These are phyloP conservation scores for Pelargonium myrrhifolium DNA, from an alignment of 441 rosid species.

Conservation along the genomic window DNA sequence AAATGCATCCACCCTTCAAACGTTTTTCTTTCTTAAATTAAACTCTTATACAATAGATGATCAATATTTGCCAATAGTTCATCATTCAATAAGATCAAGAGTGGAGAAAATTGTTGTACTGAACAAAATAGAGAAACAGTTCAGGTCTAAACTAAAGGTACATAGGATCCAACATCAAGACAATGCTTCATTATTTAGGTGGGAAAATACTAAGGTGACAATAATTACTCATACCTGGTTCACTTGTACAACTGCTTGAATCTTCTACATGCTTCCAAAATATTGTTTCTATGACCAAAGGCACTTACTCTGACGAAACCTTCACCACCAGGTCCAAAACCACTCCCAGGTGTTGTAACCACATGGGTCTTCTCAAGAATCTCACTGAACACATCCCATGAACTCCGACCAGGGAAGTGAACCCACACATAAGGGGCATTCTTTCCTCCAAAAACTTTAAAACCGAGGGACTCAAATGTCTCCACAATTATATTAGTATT, in stretches of 20 bases:
- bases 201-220: neutral
- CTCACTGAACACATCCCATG: conserved; percentile 93
- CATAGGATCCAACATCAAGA: no score
- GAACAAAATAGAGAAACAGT: no score
- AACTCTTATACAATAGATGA: no score
- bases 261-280: conserved; percentile 90
- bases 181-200: neutral
- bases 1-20: no score
- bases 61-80: no score
- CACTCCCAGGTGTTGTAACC: conserved; percentile 92
- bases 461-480: conserved; percentile 75
- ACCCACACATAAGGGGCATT: conserved; percentile 96
- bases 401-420: conserved; percentile 86
- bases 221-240: conserved; percentile 12
- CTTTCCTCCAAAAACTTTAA: conserved; percentile 71
- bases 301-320: conserved; percentile 89
- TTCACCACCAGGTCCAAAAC: conserved; percentile 96
- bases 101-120: no score
- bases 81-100: no score
- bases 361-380: conserved; percentile 89
- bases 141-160: no score
- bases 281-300: conserved; percentile 82
- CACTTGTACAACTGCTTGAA: conserved; percentile 90
- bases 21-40: no score
- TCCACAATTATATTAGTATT: conserved; percentile 71